Evolutionary conservation across 192 early-diverging fungal genomes (phyloP).

Genomic region (Coemansia erecta): DNA sequence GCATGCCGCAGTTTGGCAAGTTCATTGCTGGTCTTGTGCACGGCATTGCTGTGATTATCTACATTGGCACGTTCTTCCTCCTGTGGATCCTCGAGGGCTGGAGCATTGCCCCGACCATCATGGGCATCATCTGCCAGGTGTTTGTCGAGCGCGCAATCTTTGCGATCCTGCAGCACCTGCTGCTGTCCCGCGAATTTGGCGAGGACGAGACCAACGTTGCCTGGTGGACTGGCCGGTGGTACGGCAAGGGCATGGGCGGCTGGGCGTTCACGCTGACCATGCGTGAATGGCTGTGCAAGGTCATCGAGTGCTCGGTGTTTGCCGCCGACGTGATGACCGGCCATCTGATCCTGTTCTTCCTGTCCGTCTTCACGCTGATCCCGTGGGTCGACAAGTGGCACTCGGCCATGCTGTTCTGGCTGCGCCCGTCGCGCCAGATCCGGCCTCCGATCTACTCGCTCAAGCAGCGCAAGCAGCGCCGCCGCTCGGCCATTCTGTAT

Average conservation of each 20-base stretch:
- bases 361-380: conserved; percentile 69
- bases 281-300: conserved; percentile 81
- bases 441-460: conserved; percentile 70
- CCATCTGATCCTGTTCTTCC: conserved; percentile 72
- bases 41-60: conserved; percentile 59
- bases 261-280: conserved; percentile 67
- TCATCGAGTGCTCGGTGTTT: conserved; percentile 80
- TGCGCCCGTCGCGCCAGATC: conserved; percentile 77
- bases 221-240: conserved; percentile 87
- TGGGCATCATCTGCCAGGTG: conserved; percentile 65
- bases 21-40: conserved; percentile 67
- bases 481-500: conserved; percentile 63
- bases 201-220: conserved; percentile 79
- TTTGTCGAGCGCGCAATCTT: conserved; percentile 69
- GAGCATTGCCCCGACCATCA: conserved; percentile 60
- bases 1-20: conserved; percentile 70
- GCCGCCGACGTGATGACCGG: conserved; percentile 76
- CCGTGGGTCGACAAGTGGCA: conserved; percentile 73
- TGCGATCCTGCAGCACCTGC: conserved; percentile 64
- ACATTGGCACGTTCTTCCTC: conserved; percentile 61
- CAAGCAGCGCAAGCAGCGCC: conserved; percentile 61
- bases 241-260: conserved; percentile 69
- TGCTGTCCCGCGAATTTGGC: conserved; percentile 79
- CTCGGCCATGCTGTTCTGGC: conserved; percentile 81
- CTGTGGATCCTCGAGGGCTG: conserved; percentile 70